Conservation (phyloP, 2,329 filamentous ascomycete species). For the Aspergillus sp. region DNA sequence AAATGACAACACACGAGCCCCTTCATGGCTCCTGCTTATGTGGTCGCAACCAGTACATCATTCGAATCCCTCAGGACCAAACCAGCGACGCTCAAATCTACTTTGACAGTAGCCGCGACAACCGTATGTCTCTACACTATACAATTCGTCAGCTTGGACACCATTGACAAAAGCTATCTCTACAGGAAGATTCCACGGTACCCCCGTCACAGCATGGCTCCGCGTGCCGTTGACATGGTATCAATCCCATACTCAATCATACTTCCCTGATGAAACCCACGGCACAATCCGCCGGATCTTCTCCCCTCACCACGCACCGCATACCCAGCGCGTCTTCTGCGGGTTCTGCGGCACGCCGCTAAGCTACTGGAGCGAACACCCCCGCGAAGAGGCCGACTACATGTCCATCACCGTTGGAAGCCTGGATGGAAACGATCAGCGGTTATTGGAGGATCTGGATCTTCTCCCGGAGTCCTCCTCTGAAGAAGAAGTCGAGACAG, state of each 20-base stretch:
- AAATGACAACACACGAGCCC: conserved; percentile 38
- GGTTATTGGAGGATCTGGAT: conserved; percentile 69
- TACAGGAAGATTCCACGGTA: conserved; percentile 62
- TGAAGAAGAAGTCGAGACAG: conserved; percentile 12
- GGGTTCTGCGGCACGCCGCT: conserved; percentile 87
- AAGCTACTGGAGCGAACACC: conserved; percentile 77
- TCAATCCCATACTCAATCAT: conserved; percentile 69
- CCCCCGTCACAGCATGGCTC: conserved; percentile 75
- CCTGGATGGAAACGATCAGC: conserved; percentile 67
- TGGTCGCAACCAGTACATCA: conserved; percentile 77
- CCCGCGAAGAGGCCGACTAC: conserved; percentile 67
- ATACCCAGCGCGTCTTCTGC: conserved; percentile 75
- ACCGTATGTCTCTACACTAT: conserved; percentile 59
- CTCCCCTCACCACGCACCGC: conserved; percentile 56
- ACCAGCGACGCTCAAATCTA: conserved; percentile 63
- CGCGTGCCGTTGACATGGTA: conserved; percentile 81
- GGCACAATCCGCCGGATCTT: conserved; percentile 65
- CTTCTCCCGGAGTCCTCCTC: conserved; percentile 55
- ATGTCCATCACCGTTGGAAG: conserved; percentile 82
- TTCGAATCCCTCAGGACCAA: conserved; percentile 63
- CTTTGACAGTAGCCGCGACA: conserved; percentile 67
- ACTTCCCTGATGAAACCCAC: conserved; percentile 74
- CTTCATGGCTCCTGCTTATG: conserved; percentile 80
- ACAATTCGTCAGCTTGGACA: neutral
- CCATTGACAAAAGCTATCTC: neutral